phyloP scores from a whole-genome alignment of 2,329 filamentous ascomycete genomes.

The Xylogone sp. region DNA sequence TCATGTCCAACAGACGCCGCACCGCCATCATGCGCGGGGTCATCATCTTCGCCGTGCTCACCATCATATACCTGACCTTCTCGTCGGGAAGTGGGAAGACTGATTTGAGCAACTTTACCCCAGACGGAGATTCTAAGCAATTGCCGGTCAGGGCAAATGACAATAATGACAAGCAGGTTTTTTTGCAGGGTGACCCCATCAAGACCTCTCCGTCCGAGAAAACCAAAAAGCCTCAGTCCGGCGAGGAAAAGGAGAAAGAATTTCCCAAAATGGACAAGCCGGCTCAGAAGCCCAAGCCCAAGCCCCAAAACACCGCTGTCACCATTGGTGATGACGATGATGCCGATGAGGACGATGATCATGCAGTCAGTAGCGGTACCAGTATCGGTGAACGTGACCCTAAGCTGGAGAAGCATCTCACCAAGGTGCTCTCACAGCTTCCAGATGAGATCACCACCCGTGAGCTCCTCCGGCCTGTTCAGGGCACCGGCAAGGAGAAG shows the following conservation, averaged over 20 bases:
- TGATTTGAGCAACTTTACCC: background rate
- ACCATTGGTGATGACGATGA: background rate
- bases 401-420: background rate
- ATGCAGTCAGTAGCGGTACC: no score
- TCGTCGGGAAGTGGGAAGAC: background rate
- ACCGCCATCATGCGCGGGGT: background rate
- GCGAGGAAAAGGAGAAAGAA: background rate
- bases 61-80: background rate
- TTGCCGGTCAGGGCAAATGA: background rate
- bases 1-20: background rate
- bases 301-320: background rate
- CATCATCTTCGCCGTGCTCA: background rate
- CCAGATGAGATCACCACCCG: conserved; percentile 31
- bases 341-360: no score
- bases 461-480: conserved; percentile 33
- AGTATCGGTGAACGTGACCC: background rate
- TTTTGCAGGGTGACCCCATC: background rate
- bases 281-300: background rate
- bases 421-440: conserved; percentile 11
- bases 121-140: background rate
- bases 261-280: background rate
- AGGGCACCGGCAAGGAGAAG: conserved; percentile 33
- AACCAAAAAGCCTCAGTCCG: background rate
- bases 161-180: background rate
- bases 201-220: background rate